Conservation (phyloP, 495 filamentous ascomycete species). For the Lophium mytilinum region DNA sequence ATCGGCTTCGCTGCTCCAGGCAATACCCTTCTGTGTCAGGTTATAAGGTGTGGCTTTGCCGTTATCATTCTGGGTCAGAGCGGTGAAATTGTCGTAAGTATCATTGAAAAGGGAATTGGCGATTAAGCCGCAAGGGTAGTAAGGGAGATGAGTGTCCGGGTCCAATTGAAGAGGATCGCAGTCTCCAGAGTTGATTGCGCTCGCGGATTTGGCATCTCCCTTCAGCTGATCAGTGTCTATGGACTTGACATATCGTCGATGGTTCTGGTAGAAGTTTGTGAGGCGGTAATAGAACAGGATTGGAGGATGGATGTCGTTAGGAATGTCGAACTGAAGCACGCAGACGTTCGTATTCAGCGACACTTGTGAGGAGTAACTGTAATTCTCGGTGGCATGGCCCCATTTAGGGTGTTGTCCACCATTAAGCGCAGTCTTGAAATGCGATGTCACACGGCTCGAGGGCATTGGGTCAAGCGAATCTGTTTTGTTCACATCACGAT, state of each 20-base stretch:
- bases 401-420: slow-evolving; percentile 18
- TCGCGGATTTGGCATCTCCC: slow-evolving; percentile 55
- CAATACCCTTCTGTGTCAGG: slow-evolving; percentile 73
- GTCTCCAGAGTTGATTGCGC: slow-evolving; percentile 53
- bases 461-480: slow-evolving; percentile 26
- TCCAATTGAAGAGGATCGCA: slow-evolving; percentile 68
- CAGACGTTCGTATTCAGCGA: slow-evolving; percentile 40
- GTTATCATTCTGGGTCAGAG: slow-evolving; percentile 33
- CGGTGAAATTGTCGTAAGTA: slow-evolving; percentile 75
- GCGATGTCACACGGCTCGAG: slow-evolving; percentile 45
- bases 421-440: slow-evolving; percentile 51
- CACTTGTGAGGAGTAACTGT: slow-evolving; percentile 2
- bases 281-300: slow-evolving; percentile 90
- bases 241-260: slow-evolving; percentile 89
- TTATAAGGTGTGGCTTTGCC: slow-evolving; percentile 43
- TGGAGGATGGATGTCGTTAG: slow-evolving; percentile 66
- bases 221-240: slow-evolving; percentile 75
- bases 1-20: slow-evolving; percentile 74
- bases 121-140: slow-evolving; percentile 93
- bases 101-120: slow-evolving; percentile 98
- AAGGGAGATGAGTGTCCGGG: slow-evolving; percentile 49
- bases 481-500: not conserved
- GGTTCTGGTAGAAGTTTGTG: slow-evolving; percentile 98
- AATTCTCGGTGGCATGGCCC: slow-evolving; percentile 12
- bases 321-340: slow-evolving; percentile 66